Conservation (phyloP, 768 basidiomycete species). For the Auricularia cornea region DNA sequence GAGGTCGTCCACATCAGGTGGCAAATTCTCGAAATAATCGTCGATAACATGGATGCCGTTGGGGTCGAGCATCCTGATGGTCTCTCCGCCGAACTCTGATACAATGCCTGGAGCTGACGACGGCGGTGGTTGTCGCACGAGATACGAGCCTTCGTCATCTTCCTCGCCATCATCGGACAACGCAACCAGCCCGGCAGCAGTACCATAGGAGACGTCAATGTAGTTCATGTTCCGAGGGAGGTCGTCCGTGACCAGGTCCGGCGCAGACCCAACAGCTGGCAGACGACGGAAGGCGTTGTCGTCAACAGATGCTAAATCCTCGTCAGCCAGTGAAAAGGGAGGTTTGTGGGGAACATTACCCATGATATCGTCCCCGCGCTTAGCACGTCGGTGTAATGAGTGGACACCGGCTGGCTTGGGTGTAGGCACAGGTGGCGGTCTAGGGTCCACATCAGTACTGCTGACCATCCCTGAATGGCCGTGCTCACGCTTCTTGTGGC, state of each 20-base stretch:
- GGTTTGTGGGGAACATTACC: slow-evolving; percentile 13
- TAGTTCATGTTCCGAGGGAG: slow-evolving; percentile 85
- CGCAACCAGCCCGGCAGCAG: slow-evolving; percentile 67
- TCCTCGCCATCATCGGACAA: slow-evolving; percentile 66
- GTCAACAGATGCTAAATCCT: slow-evolving; percentile 57
- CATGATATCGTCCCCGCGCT: slow-evolving; percentile 14
- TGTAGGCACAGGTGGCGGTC: slow-evolving; percentile 10
- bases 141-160: slow-evolving; percentile 26
- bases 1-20: slow-evolving; percentile 43
- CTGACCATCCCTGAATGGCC: too few relatives aligned
- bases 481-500: slow-evolving; percentile 1
- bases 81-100: slow-evolving; percentile 72
- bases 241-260: slow-evolving; percentile 89
- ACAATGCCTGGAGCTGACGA: slow-evolving; percentile 30
- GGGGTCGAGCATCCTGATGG: slow-evolving; percentile 64
- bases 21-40: slow-evolving; percentile 61
- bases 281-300: slow-evolving; percentile 68
- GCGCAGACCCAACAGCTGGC: slow-evolving; percentile 68
- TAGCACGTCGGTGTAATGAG: neutral
- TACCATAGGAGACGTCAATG: slow-evolving; percentile 71
- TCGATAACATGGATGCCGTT: slow-evolving; percentile 62
- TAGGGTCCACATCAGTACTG: slow-evolving; percentile 7
- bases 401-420: neutral
- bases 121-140: neutral
- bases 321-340: neutral